phyloP scores from a whole-genome alignment of 1,284 basidiomycete species.

The Ustilago vetiveriae region DNA sequence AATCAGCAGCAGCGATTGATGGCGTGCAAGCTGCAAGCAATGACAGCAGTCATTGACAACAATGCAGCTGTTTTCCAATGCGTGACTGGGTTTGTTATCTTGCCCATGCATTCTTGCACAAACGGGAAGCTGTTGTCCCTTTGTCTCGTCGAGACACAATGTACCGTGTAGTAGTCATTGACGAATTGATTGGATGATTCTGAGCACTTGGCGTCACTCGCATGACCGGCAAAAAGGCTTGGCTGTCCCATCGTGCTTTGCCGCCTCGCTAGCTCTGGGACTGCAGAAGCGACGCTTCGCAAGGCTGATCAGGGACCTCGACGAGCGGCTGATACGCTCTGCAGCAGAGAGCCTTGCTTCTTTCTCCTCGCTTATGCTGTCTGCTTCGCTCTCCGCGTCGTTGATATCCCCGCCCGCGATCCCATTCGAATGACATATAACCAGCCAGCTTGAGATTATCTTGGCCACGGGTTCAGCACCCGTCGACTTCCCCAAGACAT shows the following conservation, averaged over 20 bases:
- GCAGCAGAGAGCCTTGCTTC: conserved; percentile 1
- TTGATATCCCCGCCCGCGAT: background rate
- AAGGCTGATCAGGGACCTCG: conserved; percentile 13
- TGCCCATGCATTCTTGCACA: too few species aligned
- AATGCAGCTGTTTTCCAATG: too few species aligned
- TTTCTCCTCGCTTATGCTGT: background rate
- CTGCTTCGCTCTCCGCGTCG: background rate
- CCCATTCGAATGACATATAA: conserved; percentile 12
- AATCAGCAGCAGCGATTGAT: too few species aligned
- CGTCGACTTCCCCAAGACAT: too few species aligned
- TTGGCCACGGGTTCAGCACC: too few species aligned
- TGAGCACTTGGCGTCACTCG: too few species aligned
- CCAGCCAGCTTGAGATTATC: background rate
- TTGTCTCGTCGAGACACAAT: too few species aligned
- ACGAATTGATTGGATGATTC: background rate
- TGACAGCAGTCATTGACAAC: too few species aligned
- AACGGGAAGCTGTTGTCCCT: too few species aligned
- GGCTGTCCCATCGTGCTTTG: conserved; percentile 1
- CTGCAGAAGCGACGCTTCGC: conserved; percentile 22
- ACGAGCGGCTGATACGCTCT: background rate
- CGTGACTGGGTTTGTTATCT: too few species aligned
- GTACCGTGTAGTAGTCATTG: too few species aligned
- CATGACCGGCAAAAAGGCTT: background rate
- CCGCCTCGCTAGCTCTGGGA: background rate
- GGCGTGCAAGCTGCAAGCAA: background rate